phyloP scores from a whole-genome alignment of 164 flowering plant species.

The Macadamia integrifolia region DNA sequence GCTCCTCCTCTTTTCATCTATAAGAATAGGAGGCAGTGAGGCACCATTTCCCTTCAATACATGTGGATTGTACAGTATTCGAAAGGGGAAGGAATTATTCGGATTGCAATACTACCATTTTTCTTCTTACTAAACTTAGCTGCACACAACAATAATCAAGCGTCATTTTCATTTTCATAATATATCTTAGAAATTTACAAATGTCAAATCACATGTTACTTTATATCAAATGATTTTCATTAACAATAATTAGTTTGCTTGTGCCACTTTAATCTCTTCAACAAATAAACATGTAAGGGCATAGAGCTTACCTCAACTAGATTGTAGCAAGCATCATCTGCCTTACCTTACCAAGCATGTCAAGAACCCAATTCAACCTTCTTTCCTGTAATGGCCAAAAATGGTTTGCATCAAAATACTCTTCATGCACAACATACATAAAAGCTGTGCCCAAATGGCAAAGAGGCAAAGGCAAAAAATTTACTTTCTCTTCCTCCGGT shows the following conservation, averaged over 20 bases:
- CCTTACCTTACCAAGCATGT: neutral
- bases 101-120: too few relatives aligned
- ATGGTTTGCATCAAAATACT: conserved; percentile 4
- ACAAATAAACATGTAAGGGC: neutral
- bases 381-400: conserved; percentile 35
- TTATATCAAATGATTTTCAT: neutral
- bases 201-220: too few relatives aligned
- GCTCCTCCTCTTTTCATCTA: too few relatives aligned
- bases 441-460: neutral
- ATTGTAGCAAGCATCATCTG: neutral
- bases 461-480: conserved; percentile 2
- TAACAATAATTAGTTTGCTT: neutral
- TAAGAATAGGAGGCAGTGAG: too few relatives aligned
- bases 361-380: conserved; percentile 17
- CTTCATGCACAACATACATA: neutral
- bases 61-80: too few relatives aligned
- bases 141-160: too few relatives aligned
- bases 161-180: too few relatives aligned
- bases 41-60: too few relatives aligned
- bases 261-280: neutral
- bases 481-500: conserved; percentile 87
- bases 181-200: too few relatives aligned
- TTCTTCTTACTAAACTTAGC: too few relatives aligned
- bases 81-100: too few relatives aligned
- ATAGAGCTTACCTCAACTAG: conserved; percentile 5